phyloP scores from a whole-genome alignment of 2,329 filamentous ascomycete genomes.

The Fusarium robinianum region DNA sequence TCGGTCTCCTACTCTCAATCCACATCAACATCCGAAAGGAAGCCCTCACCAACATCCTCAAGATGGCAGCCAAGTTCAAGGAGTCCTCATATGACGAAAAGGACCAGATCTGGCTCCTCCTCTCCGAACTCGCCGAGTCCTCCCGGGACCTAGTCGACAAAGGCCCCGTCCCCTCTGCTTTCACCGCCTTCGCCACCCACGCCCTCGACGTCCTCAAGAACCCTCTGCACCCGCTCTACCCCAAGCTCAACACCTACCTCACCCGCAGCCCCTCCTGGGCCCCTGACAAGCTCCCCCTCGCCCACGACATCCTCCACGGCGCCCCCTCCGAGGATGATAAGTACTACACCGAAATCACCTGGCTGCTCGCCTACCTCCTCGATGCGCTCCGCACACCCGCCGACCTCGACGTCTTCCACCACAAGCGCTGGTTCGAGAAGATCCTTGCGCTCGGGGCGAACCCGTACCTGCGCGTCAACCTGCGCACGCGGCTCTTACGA shows the following conservation, averaged over 20 bases:
- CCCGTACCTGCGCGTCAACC: conserved; percentile 62
- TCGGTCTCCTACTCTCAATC: conserved; percentile 75
- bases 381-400: conserved; percentile 63
- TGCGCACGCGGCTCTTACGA: conserved; percentile 62
- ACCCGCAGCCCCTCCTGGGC: conserved; percentile 79
- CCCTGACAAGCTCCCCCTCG: conserved; percentile 72
- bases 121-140: conserved; percentile 81
- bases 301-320: conserved; percentile 63
- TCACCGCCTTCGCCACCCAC: conserved; percentile 74
- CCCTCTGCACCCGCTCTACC: conserved; percentile 81
- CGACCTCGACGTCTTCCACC: conserved; percentile 66
- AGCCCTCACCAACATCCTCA: conserved; percentile 70
- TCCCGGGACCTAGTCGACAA: conserved; percentile 58
- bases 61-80: conserved; percentile 65
- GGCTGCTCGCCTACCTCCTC: conserved; percentile 73
- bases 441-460: conserved; percentile 71
- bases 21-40: conserved; percentile 79
- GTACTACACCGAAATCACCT: conserved; percentile 73
- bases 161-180: conserved; percentile 69
- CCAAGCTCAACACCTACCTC: conserved; percentile 84
- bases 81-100: conserved; percentile 75
- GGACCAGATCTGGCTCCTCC: conserved; percentile 76
- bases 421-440: conserved; percentile 72
- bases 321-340: conserved; percentile 73
- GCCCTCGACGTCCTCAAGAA: conserved; percentile 72